Evolutionary conservation across 2,329 filamentous ascomycete species (phyloP).

Genomic region (Sporothrix pseudoabietina): DNA sequence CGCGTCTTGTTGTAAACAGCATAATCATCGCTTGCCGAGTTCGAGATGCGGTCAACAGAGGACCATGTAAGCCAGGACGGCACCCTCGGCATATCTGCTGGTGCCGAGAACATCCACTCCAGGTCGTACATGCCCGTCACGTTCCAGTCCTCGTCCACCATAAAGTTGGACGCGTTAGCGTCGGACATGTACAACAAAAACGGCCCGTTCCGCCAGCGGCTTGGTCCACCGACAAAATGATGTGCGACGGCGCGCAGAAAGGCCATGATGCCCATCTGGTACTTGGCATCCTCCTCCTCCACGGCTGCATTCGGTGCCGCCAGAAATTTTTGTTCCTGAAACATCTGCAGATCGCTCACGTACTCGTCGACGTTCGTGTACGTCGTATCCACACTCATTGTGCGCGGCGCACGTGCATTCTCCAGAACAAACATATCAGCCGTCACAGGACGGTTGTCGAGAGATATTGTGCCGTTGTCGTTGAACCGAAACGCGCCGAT

Average conservation of each 20-base stretch:
- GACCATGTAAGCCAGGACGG: constrained; percentile 40
- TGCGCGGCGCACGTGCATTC: constrained; percentile 41
- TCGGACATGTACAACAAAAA: constrained; percentile 40
- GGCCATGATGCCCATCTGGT: constrained; percentile 38
- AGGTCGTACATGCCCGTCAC: constrained; percentile 42
- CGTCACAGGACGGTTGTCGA: constrained; percentile 31
- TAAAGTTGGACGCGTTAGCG: constrained; percentile 40
- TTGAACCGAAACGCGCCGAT: constrained; percentile 38
- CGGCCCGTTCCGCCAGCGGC: constrained; percentile 9
- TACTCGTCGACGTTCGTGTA: constrained; percentile 40
- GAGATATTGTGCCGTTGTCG: constrained; percentile 35
- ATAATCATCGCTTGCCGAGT: neutral
- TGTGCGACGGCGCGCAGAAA: constrained; percentile 24
- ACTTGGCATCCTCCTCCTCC: constrained; percentile 36
- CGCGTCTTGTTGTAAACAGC: neutral
- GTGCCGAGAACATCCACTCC: constrained; percentile 41
- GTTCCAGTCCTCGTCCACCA: constrained; percentile 43
- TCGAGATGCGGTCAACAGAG: constrained; percentile 2
- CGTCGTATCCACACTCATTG: constrained; percentile 39
- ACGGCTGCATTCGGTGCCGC: constrained; percentile 37
- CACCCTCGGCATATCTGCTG: constrained; percentile 38
- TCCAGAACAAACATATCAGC: constrained; percentile 40
- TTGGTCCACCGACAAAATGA: neutral
- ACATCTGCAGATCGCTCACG: constrained; percentile 37
- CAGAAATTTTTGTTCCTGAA: constrained; percentile 39